Percentiles rank a stretch among this genome's conserved stretches.
These are phyloP conservation scores for Talaromyces marneffei DNA, from an alignment of 2,329 filamentous ascomycete species.

Conservation along the genomic window DNA sequence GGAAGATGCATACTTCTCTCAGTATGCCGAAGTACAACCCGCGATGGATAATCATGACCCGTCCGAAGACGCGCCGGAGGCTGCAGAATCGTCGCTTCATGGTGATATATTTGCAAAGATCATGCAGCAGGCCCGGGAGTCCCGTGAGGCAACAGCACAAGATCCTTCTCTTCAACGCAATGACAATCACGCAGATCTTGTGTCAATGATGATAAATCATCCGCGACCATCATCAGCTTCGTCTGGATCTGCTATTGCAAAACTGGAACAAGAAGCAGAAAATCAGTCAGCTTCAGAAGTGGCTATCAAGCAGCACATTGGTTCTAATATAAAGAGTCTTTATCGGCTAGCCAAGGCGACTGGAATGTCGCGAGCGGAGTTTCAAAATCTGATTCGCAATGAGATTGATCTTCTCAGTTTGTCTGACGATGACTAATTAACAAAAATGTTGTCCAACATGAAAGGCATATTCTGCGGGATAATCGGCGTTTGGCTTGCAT, in stretches of 20 bases:
- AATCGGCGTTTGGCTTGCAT: conserved; percentile 8
- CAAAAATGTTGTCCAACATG: neutral
- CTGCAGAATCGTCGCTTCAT: conserved; percentile 49
- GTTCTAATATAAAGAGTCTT: conserved; percentile 58
- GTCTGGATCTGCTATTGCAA: conserved; percentile 47
- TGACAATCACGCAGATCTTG: conserved; percentile 17
- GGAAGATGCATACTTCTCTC: conserved; percentile 56
- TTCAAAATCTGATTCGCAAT: conserved; percentile 53
- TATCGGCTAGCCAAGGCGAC: conserved; percentile 55
- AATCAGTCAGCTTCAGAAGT: conserved; percentile 51
- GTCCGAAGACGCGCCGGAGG: conserved; percentile 46
- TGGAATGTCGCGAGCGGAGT: conserved; percentile 55
- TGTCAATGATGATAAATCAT: conserved; percentile 32
- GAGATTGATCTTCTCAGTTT: conserved; percentile 55
- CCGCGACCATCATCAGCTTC: conserved; percentile 41
- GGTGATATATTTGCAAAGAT: conserved; percentile 45
- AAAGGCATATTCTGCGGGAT: neutral
- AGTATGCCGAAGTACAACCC: conserved; percentile 59
- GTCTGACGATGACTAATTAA: conserved; percentile 43
- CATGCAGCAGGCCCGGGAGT: conserved; percentile 25
- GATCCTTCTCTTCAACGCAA: conserved; percentile 19
- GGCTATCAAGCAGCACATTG: conserved; percentile 59
- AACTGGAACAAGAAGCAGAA: conserved; percentile 50
- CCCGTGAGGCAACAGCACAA: conserved; percentile 19
- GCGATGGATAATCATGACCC: conserved; percentile 60